Evolutionary conservation across 768 basidiomycete genomes (phyloP), one percentile per base, ranked within the genome.

Genomic region (Mycena vitilis): DNA sequence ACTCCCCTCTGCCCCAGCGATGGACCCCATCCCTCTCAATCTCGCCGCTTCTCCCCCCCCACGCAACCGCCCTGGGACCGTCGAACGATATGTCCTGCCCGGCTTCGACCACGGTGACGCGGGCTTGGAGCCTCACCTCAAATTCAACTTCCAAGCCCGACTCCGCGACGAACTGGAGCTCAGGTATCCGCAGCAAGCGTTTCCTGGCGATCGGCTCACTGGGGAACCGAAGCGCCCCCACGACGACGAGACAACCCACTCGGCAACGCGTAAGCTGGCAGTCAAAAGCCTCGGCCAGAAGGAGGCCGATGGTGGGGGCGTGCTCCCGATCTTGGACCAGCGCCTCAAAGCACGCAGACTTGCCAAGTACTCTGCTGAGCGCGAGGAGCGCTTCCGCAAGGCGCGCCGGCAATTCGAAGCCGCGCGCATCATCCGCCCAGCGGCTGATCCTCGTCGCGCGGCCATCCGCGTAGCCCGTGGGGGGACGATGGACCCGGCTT

Each of bases 301-400:
- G 30, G 30, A 30, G 30, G 30, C 5, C 30, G 30, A 30, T 30
- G 30, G 30, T 30, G 3, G 2, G 30, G 30, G 0, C 2, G 37
- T 40, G 11, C 37, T 38, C 55, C 2, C 36, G 3, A 30, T 30
- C 30, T 2, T 30, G 2, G 30, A 30, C 30, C 40, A 38, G n/a
- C 38, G 42, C 6, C 56, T 25, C 56, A 44, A 44, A 15, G 38
- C n/a, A 22, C 56, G 56, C 15, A 22, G 8, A 22, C 1, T 10
- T 16, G 40, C 40, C 5, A 40, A 23, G 22, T 6, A 11, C 10
- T 22, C 56, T 2, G 56, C 38, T 16, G 42, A 57, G 13, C 56
- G 56, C 40, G 38, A 57, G 18, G 30, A 42, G 13, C 56, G 56
- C 16, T 57, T 57, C 42, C 56, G 56, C n/a, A 22, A 40, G 12